These are phyloP conservation scores for Usnea hakonensis DNA, from an alignment of 495 filamentous ascomycete species.

Conservation along the genomic window DNA sequence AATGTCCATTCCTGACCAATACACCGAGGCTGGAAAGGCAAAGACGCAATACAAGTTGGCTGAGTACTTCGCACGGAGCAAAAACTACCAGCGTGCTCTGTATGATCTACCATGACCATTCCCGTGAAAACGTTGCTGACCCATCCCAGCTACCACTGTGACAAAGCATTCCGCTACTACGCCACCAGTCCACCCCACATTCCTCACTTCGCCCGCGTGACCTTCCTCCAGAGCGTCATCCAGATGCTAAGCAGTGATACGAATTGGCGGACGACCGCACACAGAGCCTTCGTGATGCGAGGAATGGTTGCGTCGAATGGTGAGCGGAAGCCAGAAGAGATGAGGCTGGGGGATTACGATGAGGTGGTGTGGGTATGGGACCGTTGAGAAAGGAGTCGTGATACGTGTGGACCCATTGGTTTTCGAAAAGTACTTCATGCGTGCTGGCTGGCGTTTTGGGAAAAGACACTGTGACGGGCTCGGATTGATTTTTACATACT, in stretches of 20 bases:
- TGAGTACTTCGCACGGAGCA: background rate
- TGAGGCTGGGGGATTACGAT: background rate
- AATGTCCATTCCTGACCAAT: background rate
- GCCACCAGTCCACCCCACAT: background rate
- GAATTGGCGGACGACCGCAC: background rate
- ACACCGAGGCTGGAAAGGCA: background rate
- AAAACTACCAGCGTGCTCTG: background rate
- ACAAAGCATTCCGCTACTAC: background rate
- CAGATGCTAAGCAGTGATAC: background rate
- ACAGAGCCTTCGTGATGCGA: background rate
- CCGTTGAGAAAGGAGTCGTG: background rate
- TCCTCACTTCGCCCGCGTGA: background rate
- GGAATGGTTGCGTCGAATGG: background rate
- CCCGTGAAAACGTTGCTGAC: background rate
- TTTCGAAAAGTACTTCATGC: no score
- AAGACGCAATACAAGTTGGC: slow-evolving; percentile 7
- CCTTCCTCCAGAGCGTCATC: background rate
- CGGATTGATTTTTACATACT: no score
- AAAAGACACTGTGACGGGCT: no score
- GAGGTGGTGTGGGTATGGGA: background rate
- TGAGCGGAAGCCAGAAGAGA: background rate
- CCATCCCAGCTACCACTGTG: background rate
- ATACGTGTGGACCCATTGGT: no score
- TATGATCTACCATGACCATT: background rate
- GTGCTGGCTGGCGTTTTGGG: no score